Percentiles rank a stretch among this genome's conserved stretches.
These are phyloP conservation scores for Phialocephala sp. DNA, from an alignment of 2,329 filamentous ascomycete genomes.

Conservation along the genomic window DNA sequence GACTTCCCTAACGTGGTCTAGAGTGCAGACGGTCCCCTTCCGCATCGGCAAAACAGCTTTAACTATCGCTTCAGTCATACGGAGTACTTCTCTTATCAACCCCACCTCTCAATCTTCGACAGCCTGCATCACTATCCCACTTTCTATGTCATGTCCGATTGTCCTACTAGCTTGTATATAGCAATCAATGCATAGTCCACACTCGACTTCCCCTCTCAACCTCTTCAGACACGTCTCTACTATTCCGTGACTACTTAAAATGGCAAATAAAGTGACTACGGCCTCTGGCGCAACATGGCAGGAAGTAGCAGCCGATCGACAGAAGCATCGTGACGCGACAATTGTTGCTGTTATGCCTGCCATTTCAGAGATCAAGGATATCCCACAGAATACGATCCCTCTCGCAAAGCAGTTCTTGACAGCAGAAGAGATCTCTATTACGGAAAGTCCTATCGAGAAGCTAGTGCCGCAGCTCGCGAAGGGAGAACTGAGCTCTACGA, in stretches of 20 bases:
- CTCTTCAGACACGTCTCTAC: background rate
- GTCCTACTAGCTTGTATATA: conserved; percentile 19
- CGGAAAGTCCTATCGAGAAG: conserved; percentile 51
- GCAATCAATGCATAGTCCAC: conserved; percentile 15
- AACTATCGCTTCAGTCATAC: background rate
- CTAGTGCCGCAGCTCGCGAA: conserved; percentile 53
- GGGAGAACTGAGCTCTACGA: conserved; percentile 49
- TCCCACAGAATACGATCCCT: conserved; percentile 52
- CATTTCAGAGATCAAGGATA: conserved; percentile 45
- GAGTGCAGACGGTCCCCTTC: background rate
- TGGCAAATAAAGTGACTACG: conserved; percentile 40
- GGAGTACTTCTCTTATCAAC: background rate
- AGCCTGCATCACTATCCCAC: conserved; percentile 9
- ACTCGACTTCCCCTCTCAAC: conserved; percentile 3
- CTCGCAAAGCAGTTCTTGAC: conserved; percentile 54
- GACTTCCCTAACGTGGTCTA: background rate
- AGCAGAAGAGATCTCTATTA: conserved; percentile 55
- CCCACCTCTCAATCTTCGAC: background rate
- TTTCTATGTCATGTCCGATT: conserved; percentile 4
- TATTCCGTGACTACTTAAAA: conserved; percentile 19
- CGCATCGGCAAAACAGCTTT: background rate
- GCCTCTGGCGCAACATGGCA: conserved; percentile 49
- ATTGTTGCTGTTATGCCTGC: conserved; percentile 49
- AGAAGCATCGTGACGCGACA: conserved; percentile 52
- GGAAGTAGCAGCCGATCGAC: conserved; percentile 52